phyloP scores from a whole-genome alignment of 1,284 basidiomycete genomes.

The Xerocomus minutiporus region DNA sequence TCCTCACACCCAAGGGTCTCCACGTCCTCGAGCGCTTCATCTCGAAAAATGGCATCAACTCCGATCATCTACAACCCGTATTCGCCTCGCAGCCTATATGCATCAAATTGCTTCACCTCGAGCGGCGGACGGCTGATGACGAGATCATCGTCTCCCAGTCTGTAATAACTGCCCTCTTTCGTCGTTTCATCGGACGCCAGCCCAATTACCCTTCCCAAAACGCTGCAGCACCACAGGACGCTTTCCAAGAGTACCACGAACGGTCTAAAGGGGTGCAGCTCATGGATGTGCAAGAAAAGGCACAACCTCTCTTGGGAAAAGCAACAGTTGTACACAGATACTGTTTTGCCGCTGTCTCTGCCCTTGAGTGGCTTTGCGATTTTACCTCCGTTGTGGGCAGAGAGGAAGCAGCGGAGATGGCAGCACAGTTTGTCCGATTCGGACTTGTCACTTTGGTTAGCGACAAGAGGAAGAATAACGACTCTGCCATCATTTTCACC shows the following conservation, averaged over 20 bases:
- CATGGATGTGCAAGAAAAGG: constrained; percentile 62
- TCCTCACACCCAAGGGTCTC: constrained; percentile 94
- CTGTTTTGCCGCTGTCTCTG: constrained; percentile 83
- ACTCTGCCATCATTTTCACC: constrained; percentile 84
- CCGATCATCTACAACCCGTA: constrained; percentile 86
- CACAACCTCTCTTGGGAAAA: constrained; percentile 48
- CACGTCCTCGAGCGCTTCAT: constrained; percentile 99
- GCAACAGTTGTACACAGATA: constrained; percentile 55
- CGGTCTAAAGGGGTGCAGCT: constrained; percentile 74
- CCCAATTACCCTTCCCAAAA: constrained; percentile 68
- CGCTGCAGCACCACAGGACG: constrained; percentile 48
- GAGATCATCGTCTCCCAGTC: constrained; percentile 95
- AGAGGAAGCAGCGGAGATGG: constrained; percentile 96
- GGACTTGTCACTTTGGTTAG: constrained; percentile 85
- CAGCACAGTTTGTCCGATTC: constrained; percentile 95
- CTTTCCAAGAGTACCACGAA: constrained; percentile 74
- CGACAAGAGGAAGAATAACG: constrained; percentile 83
- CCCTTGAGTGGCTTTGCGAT: constrained; percentile 96
- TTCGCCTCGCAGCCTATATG: constrained; percentile 95
- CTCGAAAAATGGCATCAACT: constrained; percentile 97
- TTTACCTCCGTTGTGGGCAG: constrained; percentile 94
- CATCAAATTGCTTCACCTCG: constrained; percentile 96
- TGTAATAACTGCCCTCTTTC: constrained; percentile 93
- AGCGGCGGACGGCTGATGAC: constrained; percentile 88
- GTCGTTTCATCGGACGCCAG: constrained; percentile 84